Evolutionary conservation across 1,139 yeast genomes (phyloP), one percentile per base, ranked within the genome.

Genomic region (Debaryomycetaceae sp.): DNA sequence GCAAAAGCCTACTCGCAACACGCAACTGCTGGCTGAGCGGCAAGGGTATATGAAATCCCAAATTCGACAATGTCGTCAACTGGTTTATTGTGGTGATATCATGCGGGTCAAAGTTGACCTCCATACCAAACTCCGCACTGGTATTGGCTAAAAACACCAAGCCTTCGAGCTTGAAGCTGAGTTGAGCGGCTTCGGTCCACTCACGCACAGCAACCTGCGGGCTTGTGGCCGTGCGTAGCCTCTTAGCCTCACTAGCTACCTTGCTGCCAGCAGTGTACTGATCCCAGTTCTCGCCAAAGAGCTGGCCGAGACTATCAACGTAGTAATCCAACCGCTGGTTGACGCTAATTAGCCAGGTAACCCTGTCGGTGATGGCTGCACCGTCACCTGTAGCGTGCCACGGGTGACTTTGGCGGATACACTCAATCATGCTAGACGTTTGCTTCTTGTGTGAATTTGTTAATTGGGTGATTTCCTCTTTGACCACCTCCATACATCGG

Each of bases 241-340:
- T 54, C 1, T 50, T 45, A 11, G 77, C 65, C 36, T 77, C 84
- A 2, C 64, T 51, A 11, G 68, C 62, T 2, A 89, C 70, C 39
- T 71, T 74, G 32, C 67, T 71, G 0, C 96, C 96, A 30, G 81
- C 79, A 0, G 89, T 77, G 43, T 80, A 84, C 26, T 74, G 66
- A 30, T 60, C 63, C 96, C 96, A 89, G 18, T 79, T 82, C 10
- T 61, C 48, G 0, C 96, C 95, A 8, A 89, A 62, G 2, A 65
- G 34, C n/a, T 30, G 36, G 4, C 41, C 37, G 9, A 62, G 39
- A 23, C 41, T 43, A 0, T 20, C 27, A 13, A 43, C 31, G 35
- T 56, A 61, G 32, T 46, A 55, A 14, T 40, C 31, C 10, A 53
- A 30, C 34, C 53, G 59, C 11, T 43, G 41, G 5, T 36, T 36